These are phyloP conservation scores for Corinectria fuckeliana DNA, from an alignment of 2,329 filamentous ascomycete genomes.

Conservation along the genomic window DNA sequence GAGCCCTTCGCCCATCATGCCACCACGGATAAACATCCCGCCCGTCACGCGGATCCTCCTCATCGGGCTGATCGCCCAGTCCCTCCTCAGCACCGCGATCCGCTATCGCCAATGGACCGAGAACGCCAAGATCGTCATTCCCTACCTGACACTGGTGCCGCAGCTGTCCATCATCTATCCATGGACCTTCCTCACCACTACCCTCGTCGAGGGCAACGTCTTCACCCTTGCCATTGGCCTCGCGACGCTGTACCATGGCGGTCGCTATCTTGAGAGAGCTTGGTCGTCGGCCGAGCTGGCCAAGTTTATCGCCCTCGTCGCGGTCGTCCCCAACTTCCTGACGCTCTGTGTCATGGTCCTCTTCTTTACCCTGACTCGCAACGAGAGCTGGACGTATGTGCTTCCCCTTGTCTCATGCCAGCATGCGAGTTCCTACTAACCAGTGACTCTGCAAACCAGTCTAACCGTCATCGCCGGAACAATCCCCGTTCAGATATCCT, in stretches of 20 bases:
- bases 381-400: slow-evolving; percentile 72
- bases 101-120: slow-evolving; percentile 73
- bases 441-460: slow-evolving; percentile 49
- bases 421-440: background rate
- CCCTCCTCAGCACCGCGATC: slow-evolving; percentile 80
- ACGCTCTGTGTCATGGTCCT: slow-evolving; percentile 75
- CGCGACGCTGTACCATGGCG: slow-evolving; percentile 86
- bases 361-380: slow-evolving; percentile 73
- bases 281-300: slow-evolving; percentile 93
- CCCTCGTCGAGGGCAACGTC: slow-evolving; percentile 91
- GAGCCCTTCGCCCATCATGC: slow-evolving; percentile 61
- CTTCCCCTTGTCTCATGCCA: slow-evolving; percentile 1
- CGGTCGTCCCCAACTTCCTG: slow-evolving; percentile 80
- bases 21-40: slow-evolving; percentile 87
- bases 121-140: slow-evolving; percentile 72
- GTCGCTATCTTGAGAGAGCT: slow-evolving; percentile 91
- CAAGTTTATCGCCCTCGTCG: slow-evolving; percentile 82
- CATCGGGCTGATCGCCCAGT: slow-evolving; percentile 75
- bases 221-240: slow-evolving; percentile 82
- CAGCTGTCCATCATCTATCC: slow-evolving; percentile 85
- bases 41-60: slow-evolving; percentile 87
- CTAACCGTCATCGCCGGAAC: slow-evolving; percentile 86
- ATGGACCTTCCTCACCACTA: slow-evolving; percentile 88
- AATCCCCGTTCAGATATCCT: slow-evolving; percentile 87
- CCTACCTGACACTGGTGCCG: slow-evolving; percentile 88